Percentiles rank a stretch among this genome's conserved stretches.
Conservation (phyloP, 2,329 filamentous ascomycete genomes). For the Verticillium nubilum region DNA sequence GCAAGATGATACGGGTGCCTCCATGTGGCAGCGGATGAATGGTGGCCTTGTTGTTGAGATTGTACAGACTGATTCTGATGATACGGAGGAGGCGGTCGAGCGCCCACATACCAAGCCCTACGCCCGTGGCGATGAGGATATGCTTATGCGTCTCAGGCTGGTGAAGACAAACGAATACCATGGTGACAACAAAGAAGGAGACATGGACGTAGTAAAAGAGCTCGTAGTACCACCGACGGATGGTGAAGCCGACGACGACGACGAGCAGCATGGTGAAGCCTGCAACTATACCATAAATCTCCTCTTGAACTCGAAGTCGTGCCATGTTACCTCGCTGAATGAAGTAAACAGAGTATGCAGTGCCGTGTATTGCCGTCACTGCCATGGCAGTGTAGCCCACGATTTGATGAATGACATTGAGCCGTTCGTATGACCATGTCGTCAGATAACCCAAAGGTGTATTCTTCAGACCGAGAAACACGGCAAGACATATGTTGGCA, state of each 20-base stretch:
- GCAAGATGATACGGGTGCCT: constrained; percentile 48
- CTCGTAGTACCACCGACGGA: constrained; percentile 47
- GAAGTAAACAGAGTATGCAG: constrained; percentile 37
- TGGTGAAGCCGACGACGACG: constrained; percentile 33
- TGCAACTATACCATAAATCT: constrained; percentile 44
- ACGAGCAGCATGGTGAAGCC: constrained; percentile 39
- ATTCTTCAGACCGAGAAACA: constrained; percentile 51
- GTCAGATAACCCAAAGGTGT: constrained; percentile 50
- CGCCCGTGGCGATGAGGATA: constrained; percentile 33
- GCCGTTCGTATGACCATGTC: constrained; percentile 50
- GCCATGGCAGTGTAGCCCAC: constrained; percentile 44
- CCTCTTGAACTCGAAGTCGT: constrained; percentile 27
- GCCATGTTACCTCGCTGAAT: constrained; percentile 17
- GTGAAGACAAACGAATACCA: constrained; percentile 45
- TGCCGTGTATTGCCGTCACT: constrained; percentile 39
- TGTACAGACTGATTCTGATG: constrained; percentile 34
- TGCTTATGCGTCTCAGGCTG: constrained; percentile 36
- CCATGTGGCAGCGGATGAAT: constrained; percentile 48
- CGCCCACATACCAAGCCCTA: constrained; percentile 42
- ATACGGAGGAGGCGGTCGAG: constrained; percentile 45
- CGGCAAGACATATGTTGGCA: constrained; percentile 43
- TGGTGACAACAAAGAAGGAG: constrained; percentile 38
- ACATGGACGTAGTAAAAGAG: constrained; percentile 50
- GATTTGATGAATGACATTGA: constrained; percentile 52
- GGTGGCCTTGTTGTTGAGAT: constrained; percentile 44